Evolutionary conservation across 768 basidiomycete species (phyloP), one percentile per base, ranked within the genome.

Genomic region (Coprinellus aureogranulatus): DNA sequence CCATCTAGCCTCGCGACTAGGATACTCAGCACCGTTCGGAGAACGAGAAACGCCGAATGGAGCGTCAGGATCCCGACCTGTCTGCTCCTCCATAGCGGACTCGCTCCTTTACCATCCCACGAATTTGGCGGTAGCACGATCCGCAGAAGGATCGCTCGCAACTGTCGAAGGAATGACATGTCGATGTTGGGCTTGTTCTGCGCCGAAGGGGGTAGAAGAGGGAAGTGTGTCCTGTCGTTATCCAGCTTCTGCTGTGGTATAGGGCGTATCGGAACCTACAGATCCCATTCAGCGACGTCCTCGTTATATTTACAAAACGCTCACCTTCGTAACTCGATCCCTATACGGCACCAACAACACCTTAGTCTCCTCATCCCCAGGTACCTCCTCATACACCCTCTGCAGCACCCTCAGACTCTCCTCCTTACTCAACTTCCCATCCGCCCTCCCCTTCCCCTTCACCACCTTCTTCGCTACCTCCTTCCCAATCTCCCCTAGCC

Each of bases 1-100:
- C 96, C 96, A 65, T 98, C 96, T 2, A 98, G 76, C 50, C 84
- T 79, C 1, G 96, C 96, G 0, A 96, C 95, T 4, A 84, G 83
- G 3, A 98, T 84, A 63, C 92, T 94, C 22, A 98, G 79, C 2
- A 95, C 82, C 0, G 96, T 97, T 39, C 96, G 75, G 23, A 91
- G 71, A 2, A 98, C 81, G 53, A 98, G 81, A 72, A 98, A 98
- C 56, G 81, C 81, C 0, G 92, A 92, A 71, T 98, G 95, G 0
- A 88, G 69, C 6, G 82, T 71, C n/a, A 98, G 77, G 34, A 97
- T 77, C 30, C 87, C 75, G 0, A 87, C 77, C 65, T 98, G 94
- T 61, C 86, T 87, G 2, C 85, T 84, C 26, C 72, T 76, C 61
- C 65, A 68, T 52, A 61, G 50, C 25, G 58, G 58, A 55, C 53